Conservation (phyloP, 768 basidiomycete genomes). For the Dacryopinax spathularia region DNA sequence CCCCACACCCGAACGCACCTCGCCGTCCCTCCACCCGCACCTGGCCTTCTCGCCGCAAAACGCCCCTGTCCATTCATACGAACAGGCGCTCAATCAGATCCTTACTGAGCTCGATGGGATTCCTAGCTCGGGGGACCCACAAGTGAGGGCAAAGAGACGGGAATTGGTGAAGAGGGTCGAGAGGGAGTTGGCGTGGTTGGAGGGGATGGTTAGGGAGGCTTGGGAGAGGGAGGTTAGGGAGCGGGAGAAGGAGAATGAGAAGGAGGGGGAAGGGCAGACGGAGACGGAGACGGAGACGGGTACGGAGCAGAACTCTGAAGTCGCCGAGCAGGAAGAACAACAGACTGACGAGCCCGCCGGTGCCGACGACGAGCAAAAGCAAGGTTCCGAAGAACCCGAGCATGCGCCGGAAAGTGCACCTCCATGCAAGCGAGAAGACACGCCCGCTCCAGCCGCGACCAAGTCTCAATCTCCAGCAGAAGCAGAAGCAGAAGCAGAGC, state of each 20-base stretch:
- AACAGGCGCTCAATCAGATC: constrained; percentile 45
- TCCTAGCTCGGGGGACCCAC: constrained; percentile 44
- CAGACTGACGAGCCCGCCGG: too few species aligned
- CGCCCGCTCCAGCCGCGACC: background rate
- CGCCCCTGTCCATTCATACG: constrained; percentile 44
- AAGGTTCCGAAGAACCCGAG: too few species aligned
- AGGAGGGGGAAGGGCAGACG: constrained; percentile 3
- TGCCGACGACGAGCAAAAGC: too few species aligned
- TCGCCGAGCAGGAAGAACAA: background rate
- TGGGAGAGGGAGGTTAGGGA: constrained; percentile 28
- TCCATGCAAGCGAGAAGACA: background rate
- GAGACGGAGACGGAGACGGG: too few species aligned
- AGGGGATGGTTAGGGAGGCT: constrained; percentile 21
- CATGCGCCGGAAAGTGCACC: background rate
- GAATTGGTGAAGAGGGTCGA: constrained; percentile 45
- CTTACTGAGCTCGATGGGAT: constrained; percentile 53
- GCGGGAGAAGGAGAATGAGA: constrained; percentile 4
- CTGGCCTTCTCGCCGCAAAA: too few species aligned
- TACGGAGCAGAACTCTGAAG: background rate
- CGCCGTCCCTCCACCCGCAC: too few species aligned
- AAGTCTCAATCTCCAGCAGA: too few species aligned
- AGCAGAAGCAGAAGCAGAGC: background rate
- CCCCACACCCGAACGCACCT: too few species aligned
- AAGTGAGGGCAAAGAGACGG: constrained; percentile 39
- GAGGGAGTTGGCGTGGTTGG: constrained; percentile 40